phyloP scores from a whole-genome alignment of 805 yeast species.

The Candida boidinii region DNA sequence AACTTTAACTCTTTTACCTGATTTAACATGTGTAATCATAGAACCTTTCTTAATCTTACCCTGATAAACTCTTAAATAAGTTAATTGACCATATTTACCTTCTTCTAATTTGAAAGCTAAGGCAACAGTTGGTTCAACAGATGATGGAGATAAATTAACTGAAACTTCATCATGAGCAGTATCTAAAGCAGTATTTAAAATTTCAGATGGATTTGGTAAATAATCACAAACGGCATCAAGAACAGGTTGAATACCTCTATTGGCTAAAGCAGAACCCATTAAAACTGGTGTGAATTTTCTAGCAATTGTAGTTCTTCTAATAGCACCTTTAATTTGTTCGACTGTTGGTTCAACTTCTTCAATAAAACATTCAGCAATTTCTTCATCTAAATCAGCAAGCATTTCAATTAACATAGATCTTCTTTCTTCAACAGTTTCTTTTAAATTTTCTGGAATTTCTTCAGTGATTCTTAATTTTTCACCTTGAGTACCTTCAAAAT shows the following conservation, averaged over 20 bases:
- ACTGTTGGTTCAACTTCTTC: slow-evolving; percentile 85
- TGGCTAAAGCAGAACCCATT: slow-evolving; percentile 98
- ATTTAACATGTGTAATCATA: slow-evolving; percentile 79
- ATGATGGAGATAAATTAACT: slow-evolving; percentile 66
- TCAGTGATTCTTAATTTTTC: slow-evolving; percentile 55
- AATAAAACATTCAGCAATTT: slow-evolving; percentile 84
- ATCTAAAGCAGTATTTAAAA: slow-evolving; percentile 85
- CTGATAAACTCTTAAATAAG: slow-evolving; percentile 95
- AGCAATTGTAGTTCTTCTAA: slow-evolving; percentile 91
- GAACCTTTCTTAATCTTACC: slow-evolving; percentile 89
- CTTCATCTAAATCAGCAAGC: slow-evolving; percentile 96
- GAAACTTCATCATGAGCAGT: slow-evolving; percentile 54
- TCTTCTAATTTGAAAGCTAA: slow-evolving; percentile 98
- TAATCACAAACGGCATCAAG: slow-evolving; percentile 93
- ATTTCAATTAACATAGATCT: slow-evolving; percentile 82
- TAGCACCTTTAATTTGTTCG: slow-evolving; percentile 80
- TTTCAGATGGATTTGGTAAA: slow-evolving; percentile 92
- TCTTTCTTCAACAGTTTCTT: slow-evolving; percentile 82
- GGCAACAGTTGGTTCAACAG: slow-evolving; percentile 79
- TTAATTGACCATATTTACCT: slow-evolving; percentile 95
- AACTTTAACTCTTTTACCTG: slow-evolving; percentile 89
- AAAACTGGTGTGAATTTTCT: slow-evolving; percentile 98
- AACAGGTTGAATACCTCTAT: slow-evolving; percentile 91
- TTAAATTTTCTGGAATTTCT: slow-evolving; percentile 72
- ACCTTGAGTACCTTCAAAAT: slow-evolving; percentile 88